A percentile compares a stretch with the other conserved stretches of the same genome.
phyloP scores from a whole-genome alignment of 306 rosid genomes.

The Herpetospermum pedunculosum region DNA sequence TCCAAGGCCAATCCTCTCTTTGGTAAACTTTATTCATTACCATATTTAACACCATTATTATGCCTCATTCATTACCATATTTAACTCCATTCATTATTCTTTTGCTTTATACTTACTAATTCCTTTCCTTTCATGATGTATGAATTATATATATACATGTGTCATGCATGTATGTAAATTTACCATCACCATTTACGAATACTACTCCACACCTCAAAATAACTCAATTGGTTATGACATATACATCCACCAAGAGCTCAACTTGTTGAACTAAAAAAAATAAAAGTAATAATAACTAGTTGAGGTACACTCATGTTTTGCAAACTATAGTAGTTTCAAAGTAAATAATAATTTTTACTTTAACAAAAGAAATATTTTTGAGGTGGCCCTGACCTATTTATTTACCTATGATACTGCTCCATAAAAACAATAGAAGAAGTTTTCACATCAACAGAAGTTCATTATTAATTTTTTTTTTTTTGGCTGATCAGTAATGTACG shows the following conservation, averaged over 20 bases:
- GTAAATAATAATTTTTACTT: no score
- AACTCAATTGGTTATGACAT: no score
- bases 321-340: no score
- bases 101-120: background rate
- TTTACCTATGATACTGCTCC: background rate
- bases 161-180: background rate
- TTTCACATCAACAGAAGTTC: background rate
- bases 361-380: no score
- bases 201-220: no score
- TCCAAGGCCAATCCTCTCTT: conserved; percentile 45
- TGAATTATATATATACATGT: background rate
- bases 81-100: background rate
- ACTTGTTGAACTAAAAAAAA: no score
- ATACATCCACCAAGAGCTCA: no score
- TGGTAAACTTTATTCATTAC: conserved; percentile 27
- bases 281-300: no score
- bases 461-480: background rate
- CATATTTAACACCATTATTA: background rate
- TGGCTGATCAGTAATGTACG: background rate
- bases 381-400: no score
- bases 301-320: no score
- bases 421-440: background rate
- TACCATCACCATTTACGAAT: background rate
- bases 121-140: background rate
- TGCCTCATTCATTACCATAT: background rate